Evolutionary conservation across 1,284 basidiomycete species (phyloP), one percentile per base, ranked within the genome.

Genomic region (Papiliotrema flavescens): DNA sequence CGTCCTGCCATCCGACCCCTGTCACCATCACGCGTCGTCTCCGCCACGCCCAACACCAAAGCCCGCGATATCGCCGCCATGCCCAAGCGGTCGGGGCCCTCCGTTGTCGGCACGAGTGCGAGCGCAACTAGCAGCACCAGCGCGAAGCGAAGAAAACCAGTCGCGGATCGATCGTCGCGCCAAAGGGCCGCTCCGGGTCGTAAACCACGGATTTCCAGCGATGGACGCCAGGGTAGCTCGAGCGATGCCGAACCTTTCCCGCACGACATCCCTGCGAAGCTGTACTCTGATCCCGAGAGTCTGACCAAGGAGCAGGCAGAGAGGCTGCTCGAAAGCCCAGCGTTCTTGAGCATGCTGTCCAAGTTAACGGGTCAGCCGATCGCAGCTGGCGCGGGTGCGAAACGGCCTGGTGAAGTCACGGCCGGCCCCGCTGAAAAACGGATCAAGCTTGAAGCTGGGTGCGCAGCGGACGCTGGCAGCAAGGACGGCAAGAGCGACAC

Each of bases 301-400:
- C 57, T 74, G 34, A 73, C 72, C 1, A 60, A 68, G 36, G 72
- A 73, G 26, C 67, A 73, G 47, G 70, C 70, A 3, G 61, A 70
- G 45, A 43, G 69, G 15, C 49, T 73, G 19, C 55, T 74, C 5
- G 66, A 64, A 35, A 59, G 53, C 13, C 67, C 70, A 1, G 65
- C 68, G 1, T 73, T 74, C 59, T 49, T 73, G 20, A 59, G 55
- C 47, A 65, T 68, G 62, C 54, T 74, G 17, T 61, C 68, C 32
- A 62, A 65, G 36, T 55, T 70, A 11, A 66, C 66, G 1, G 67
- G 67, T 1, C 56, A 62, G 19, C 57, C 58, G 3, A 47, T 64
- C 40, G 48, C 53, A 9, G 49, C 51, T 4, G 44, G 32, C 28
- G 47, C 44, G 17, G 43, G 34, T 11, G 28, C 23, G 37, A 53